These are phyloP conservation scores for Aphanomyces euteiches DNA, from an alignment of 352 stramenopile genomes.

Conservation along the genomic window DNA sequence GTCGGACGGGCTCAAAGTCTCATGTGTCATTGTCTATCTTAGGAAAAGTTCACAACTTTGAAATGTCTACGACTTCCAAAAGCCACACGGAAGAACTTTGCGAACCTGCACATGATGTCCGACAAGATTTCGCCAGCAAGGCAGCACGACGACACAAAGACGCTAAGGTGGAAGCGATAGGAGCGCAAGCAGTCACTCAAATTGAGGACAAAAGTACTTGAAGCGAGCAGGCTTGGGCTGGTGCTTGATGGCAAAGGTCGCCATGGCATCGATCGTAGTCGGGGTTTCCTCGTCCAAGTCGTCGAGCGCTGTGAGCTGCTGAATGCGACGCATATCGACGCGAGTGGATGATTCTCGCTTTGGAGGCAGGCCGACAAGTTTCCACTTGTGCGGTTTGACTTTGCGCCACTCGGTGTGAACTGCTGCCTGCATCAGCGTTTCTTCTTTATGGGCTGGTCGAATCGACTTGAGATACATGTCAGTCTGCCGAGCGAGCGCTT, in stretches of 20 bases:
- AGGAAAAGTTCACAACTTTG: not conserved
- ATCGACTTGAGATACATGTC: constrained; percentile 1
- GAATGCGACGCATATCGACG: constrained; percentile 16
- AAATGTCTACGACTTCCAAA: not conserved
- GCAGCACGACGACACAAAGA: too few relatives aligned
- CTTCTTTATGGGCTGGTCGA: not conserved
- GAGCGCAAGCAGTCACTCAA: not conserved
- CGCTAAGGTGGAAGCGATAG: not conserved
- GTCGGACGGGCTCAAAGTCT: too few relatives aligned
- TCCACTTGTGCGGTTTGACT: constrained; percentile 11
- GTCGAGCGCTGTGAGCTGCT: constrained; percentile 8
- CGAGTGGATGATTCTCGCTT: constrained; percentile 1
- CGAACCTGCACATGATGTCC: too few relatives aligned
- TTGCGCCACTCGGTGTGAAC: constrained; percentile 27
- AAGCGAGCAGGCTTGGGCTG: constrained; percentile 4
- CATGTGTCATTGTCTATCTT: not conserved
- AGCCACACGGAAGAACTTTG: not conserved
- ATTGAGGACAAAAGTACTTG: constrained; percentile 18
- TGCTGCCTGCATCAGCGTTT: not conserved
- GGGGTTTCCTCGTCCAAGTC: not conserved
- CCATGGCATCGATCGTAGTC: constrained; percentile 1
- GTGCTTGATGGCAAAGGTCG: not conserved
- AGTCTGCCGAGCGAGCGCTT: constrained; percentile 3
- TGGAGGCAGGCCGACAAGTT: not conserved
- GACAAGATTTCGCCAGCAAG: too few relatives aligned